A percentile compares a stretch with the other conserved stretches of the same genome.
Conservation (phyloP, 2,329 filamentous ascomycete species). For the Pseudogymnoascus sp. region DNA sequence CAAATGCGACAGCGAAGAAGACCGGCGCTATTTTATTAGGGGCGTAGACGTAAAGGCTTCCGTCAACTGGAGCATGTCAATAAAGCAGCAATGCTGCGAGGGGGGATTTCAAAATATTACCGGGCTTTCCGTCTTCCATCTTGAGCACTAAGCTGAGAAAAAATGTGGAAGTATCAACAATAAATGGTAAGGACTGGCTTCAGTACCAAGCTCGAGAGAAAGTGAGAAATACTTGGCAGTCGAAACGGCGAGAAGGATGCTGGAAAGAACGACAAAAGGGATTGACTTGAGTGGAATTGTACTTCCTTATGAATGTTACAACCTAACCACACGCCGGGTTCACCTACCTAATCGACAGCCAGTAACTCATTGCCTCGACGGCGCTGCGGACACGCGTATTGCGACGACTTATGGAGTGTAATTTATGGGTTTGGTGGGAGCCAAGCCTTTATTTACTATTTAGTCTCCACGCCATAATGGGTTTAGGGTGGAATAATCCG, state of each 20-base stretch:
- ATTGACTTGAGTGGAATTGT: not conserved
- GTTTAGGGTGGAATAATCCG: not conserved
- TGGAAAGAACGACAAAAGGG: not conserved
- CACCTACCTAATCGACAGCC: not conserved
- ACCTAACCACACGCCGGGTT: not conserved
- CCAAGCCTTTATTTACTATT: not conserved
- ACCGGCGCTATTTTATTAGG: constrained; percentile 45
- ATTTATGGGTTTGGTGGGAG: not conserved
- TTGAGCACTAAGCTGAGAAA: not conserved
- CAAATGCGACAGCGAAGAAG: constrained; percentile 41
- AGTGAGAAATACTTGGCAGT: not conserved
- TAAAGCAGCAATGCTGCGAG: not conserved
- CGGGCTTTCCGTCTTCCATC: constrained; percentile 7
- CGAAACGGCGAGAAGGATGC: not conserved
- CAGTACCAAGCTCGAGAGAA: not conserved
- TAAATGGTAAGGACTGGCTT: not conserved
- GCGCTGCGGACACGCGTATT: constrained; percentile 8
- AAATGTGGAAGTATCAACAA: not conserved
- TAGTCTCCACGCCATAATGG: not conserved
- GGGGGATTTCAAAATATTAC: not conserved
- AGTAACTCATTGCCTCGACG: not conserved
- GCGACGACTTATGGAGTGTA: constrained; percentile 1
- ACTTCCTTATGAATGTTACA: not conserved
- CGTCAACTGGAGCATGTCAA: constrained; percentile 8
- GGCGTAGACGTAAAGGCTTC: constrained; percentile 37